Base-by-base conservation (phyloP, 768 basidiomycete species). In the Suillus subluteus region DNA sequence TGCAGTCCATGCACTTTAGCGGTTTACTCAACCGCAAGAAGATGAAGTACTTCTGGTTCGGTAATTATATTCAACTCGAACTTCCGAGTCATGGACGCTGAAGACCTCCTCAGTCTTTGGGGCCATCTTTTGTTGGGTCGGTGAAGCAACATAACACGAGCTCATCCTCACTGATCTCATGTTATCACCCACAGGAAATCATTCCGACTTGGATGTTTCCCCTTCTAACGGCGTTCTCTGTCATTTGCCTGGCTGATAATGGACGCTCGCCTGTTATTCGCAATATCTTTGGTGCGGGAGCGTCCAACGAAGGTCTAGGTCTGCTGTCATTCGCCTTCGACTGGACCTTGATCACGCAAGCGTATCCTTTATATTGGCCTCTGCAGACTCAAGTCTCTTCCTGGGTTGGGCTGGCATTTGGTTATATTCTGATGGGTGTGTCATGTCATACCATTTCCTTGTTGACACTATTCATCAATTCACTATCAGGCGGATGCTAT, bases 321-420 rank as follows among this genome's bases (percentile, higher is more conserved):
- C 65, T 86, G 55, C 71, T 84, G 44, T 82, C 81, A 41, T 84
- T 85, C 70, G 75, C 80, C 63, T 79, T 82, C 26, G 81, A 81
- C 54, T 86, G 84, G 84, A 85, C 84, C 7, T 76, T 87, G 26
- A 86, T 87, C 67, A 83, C 82, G 1, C 86, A 87, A 71, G 86
- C 85, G 5, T 81, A 74, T 56, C 86, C 86, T 0, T 75, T 87
- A 7, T 82, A 84, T 11, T 87, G 86, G 85, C 86, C 86, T 7
- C 78, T 86, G 59, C 82, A 84, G 68, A 86, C 86, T 0, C 86
- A 70, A 41, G 82, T 78, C 7, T 32, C 64, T 41, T 62, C 50
- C 63, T 62, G 32, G 58, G 46, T 67, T 38, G 73, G 73, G n/a
- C 30, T 74, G 15, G 26, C 61, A 6, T 58, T 74, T 26, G 69